Base-by-base conservation (phyloP, 2,329 filamentous ascomycete species). In the Bipolaris bicolor region DNA sequence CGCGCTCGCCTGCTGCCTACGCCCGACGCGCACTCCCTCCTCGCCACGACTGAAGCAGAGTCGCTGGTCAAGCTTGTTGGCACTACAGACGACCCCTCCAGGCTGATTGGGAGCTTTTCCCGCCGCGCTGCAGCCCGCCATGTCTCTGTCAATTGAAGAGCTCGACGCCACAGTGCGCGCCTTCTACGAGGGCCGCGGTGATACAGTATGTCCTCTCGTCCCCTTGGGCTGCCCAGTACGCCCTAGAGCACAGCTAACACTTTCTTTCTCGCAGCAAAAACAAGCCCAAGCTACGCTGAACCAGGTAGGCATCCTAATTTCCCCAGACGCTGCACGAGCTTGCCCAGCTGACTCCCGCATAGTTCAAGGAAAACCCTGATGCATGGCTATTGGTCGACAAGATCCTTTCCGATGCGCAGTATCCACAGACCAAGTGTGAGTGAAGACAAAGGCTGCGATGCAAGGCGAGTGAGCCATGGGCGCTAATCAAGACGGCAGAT, bases 331-430 rank as follows among this genome's bases (percentile, higher is more conserved):
- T 31, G 41, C 50, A 50, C 47, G 9, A 22, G 43, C 41, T n/a
- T 22, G 37, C 22, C 26, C 50, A 57, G 59, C 67, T 71, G 45
- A 71, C 62, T 43, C 51, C 46, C 22, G 48, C 66, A 62, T 73
- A 98, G 91, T 99, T 99, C 85, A 98, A 98, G 80, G 95, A 98
- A 82, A 96, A 98, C 74, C 93, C 94, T 57, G 95, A 99, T 82
- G 90, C 95, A 58, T 99, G 95, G 95, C 86, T 98, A 66, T 87
- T 97, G 77, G 95, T 98, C 71, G 95, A 97, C 77, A 93, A 97
- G 81, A 97, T 99, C 73, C 86, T 99, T 62, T 90, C 94, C 79
- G 90, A 96, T 78, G 91, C 95, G 64, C 89, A 89, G 77, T 96
- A 97, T 76, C 88, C 92, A 52, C 92, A 98, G 80, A 99, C 95